A percentile compares a stretch with the other conserved stretches of the same genome.
Conservation (phyloP, 352 stramenopile genomes). For the Globisporangium okanoganense region DNA sequence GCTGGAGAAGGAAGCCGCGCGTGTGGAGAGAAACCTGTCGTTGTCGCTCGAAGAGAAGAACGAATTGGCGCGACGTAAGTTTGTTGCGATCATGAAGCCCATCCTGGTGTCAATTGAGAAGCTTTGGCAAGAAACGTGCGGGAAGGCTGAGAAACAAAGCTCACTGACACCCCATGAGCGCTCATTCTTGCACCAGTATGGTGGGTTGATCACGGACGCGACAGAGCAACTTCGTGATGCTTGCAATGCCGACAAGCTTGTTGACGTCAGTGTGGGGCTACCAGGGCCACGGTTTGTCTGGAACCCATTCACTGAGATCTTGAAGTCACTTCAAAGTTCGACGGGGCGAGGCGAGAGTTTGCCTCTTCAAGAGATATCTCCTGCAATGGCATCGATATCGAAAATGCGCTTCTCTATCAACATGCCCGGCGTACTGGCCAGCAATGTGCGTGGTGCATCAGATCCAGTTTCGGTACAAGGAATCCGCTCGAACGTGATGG, state of each 20-base stretch:
- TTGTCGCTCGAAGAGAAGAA: constrained; percentile 59
- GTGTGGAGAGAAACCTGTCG: constrained; percentile 67
- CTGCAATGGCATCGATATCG: constrained; percentile 41
- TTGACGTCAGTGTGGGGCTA: constrained; percentile 3
- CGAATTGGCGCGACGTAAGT: constrained; percentile 60
- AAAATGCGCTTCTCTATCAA: constrained; percentile 35
- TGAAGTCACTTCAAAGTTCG: constrained; percentile 49
- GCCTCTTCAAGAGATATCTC: constrained; percentile 71
- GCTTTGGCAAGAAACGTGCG: constrained; percentile 64
- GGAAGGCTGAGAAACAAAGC: constrained; percentile 18
- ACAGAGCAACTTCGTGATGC: constrained; percentile 41
- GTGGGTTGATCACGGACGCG: constrained; percentile 39
- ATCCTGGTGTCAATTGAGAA: constrained; percentile 63
- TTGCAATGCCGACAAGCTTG: constrained; percentile 25
- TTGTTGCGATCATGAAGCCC: constrained; percentile 82
- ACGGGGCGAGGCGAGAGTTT: constrained; percentile 46
- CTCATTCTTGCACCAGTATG: constrained; percentile 67
- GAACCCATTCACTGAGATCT: constrained; percentile 70
- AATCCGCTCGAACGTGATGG: constrained; percentile 33
- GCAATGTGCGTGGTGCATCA: constrained; percentile 4
- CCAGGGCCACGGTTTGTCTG: constrained; percentile 33
- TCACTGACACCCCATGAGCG: constrained; percentile 66
- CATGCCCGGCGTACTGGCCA: constrained; percentile 45
- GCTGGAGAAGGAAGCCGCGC: constrained; percentile 68
- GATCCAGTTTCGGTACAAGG: constrained; percentile 34